A percentile compares a stretch with the other conserved stretches of the same genome.
Evolutionary conservation across 257 asterid genomes (phyloP).

Genomic region (Coffea eugenioides): DNA sequence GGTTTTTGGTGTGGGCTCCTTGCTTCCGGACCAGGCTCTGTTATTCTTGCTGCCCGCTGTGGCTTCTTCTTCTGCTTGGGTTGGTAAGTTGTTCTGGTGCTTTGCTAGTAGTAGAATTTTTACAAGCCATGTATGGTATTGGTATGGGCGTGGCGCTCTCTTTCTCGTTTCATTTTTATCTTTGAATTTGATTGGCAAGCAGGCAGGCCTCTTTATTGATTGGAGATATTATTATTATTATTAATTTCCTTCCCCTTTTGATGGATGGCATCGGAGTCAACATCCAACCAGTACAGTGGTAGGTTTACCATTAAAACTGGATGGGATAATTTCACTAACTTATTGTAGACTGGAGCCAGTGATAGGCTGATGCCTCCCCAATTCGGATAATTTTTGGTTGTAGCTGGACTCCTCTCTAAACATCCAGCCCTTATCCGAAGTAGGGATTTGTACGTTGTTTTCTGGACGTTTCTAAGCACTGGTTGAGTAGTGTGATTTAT

Average conservation of each 20-base stretch:
- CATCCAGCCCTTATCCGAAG: background rate
- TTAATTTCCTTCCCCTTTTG: no score
- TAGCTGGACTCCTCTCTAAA: background rate
- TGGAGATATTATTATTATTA: no score
- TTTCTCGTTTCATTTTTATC: background rate
- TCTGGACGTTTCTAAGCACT: no score
- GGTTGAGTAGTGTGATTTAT: no score
- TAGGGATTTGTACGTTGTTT: no score
- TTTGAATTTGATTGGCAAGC: background rate
- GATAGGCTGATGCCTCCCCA: no score
- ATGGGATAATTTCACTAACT: slow-evolving; percentile 10
- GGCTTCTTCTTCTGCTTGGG: background rate
- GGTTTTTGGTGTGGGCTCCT: background rate
- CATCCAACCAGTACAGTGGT: slow-evolving; percentile 13
- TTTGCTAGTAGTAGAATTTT: background rate
- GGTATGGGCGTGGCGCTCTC: background rate
- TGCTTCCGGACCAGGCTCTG: background rate
- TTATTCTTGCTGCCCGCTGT: background rate
- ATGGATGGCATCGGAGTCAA: background rate
- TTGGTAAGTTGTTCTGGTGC: background rate
- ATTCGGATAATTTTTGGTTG: no score
- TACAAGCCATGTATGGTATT: no score
- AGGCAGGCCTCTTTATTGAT: no score
- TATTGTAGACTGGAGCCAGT: background rate
- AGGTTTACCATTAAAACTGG: slow-evolving; percentile 7